phyloP scores from a whole-genome alignment of 2,329 filamentous ascomycete genomes.

The Aspergillus pseudoterreus region DNA sequence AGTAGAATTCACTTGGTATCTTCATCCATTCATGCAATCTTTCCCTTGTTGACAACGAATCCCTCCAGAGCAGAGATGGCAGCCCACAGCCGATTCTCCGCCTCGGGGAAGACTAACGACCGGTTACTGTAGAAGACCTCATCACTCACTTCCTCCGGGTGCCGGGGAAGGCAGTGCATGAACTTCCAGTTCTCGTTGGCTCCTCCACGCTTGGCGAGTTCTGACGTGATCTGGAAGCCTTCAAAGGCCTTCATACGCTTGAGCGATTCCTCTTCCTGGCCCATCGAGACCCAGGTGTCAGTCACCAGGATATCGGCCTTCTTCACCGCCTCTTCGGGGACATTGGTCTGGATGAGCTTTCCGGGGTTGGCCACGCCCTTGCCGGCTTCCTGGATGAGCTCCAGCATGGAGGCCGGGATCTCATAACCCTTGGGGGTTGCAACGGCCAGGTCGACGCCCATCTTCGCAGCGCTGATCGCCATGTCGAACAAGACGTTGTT shows the following conservation, averaged over 20 bases:
- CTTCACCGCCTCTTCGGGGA: conserved; percentile 81
- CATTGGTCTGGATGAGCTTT: conserved; percentile 68
- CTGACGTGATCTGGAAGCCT: conserved; percentile 87
- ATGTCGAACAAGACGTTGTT: conserved; percentile 97
- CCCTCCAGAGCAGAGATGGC: conserved; percentile 81
- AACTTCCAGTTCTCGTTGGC: conserved; percentile 92
- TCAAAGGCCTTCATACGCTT: conserved; percentile 76
- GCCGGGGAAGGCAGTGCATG: conserved; percentile 95
- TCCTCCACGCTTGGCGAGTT: conserved; percentile 76
- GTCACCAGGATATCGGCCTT: conserved; percentile 87
- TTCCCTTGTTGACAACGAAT: conserved; percentile 93
- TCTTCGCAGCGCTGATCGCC: conserved; percentile 80
- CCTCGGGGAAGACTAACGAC: conserved; percentile 88
- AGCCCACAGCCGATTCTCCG: conserved; percentile 90
- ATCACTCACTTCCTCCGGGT: conserved; percentile 88
- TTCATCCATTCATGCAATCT: conserved; percentile 47
- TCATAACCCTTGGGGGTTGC: conserved; percentile 82
- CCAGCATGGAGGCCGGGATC: conserved; percentile 71
- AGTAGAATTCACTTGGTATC: not conserved
- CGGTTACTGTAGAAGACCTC: conserved; percentile 87
- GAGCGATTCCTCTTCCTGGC: conserved; percentile 80
- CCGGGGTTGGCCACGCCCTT: conserved; percentile 57
- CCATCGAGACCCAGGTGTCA: conserved; percentile 98
- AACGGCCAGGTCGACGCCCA: conserved; percentile 80
- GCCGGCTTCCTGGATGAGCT: conserved; percentile 65